These are phyloP conservation scores for Mortierella sp. DNA, from an alignment of 371 early-diverging fungal genomes.

Conservation along the genomic window DNA sequence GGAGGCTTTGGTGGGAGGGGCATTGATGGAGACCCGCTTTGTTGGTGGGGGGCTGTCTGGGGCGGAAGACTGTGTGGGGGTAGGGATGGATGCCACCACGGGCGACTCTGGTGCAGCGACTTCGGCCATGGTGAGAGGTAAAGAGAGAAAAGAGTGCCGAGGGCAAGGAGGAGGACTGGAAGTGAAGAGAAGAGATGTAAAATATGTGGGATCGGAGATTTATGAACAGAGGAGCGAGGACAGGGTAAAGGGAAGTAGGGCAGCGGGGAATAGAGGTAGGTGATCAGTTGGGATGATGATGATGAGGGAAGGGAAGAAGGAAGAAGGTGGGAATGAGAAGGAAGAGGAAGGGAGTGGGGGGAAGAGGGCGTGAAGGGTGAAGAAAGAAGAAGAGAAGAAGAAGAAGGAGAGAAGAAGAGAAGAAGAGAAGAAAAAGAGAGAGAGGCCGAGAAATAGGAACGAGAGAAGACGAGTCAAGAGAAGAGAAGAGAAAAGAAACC, in stretches of 20 bases:
- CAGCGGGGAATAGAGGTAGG: neutral
- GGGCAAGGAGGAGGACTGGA: neutral
- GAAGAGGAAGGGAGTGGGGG: neutral
- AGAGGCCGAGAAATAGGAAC: neutral
- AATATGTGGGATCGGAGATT: constrained; percentile 1
- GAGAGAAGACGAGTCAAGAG: neutral
- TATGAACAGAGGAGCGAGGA: neutral
- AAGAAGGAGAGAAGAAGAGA: neutral
- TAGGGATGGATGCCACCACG: neutral
- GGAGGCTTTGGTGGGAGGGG: constrained; percentile 20
- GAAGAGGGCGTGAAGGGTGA: neutral
- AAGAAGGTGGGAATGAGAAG: neutral
- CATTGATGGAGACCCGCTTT: constrained; percentile 23
- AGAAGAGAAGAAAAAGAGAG: neutral
- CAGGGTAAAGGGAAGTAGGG: neutral
- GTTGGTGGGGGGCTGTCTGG: constrained; percentile 17
- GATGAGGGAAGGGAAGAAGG: neutral
- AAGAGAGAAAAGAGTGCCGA: neutral
- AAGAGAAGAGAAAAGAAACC: neutral
- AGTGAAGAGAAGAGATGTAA: neutral
- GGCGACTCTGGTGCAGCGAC: constrained; percentile 4
- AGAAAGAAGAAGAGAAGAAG: neutral
- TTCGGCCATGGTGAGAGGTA: constrained; percentile 7
- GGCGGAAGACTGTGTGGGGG: constrained; percentile 6
- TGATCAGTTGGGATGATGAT: constrained; percentile 5